Conservation (phyloP, 192 early-diverging fungal species). For the Backusella liffmaniae region DNA sequence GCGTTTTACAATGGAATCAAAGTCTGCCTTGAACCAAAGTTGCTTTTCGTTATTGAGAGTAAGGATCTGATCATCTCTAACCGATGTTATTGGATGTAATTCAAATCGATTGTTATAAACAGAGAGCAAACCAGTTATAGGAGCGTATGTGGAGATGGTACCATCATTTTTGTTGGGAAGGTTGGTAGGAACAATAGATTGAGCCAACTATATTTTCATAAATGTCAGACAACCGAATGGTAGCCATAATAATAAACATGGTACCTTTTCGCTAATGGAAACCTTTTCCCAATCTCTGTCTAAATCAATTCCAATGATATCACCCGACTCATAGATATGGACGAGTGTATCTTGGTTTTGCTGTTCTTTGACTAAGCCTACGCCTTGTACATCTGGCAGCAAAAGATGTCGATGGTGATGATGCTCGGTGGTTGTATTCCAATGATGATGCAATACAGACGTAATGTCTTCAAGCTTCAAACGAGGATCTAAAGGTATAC, state of each 20-base stretch:
- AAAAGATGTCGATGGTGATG: conserved; percentile 1
- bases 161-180: not conserved
- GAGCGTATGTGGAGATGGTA: not conserved
- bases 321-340: conserved; percentile 17
- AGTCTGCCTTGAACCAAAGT: not conserved
- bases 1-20: not conserved
- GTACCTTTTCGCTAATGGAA: conserved; percentile 29
- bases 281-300: conserved; percentile 25
- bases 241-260: not conserved
- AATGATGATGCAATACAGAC: conserved; percentile 8
- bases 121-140: conserved; percentile 14
- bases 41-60: conserved; percentile 6
- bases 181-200: not conserved
- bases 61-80: conserved; percentile 8
- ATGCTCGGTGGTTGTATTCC: not conserved
- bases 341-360: not conserved
- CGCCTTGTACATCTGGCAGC: conserved; percentile 14
- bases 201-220: not conserved
- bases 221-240: not conserved
- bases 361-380: conserved; percentile 10
- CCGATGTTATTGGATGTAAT: conserved; percentile 3
- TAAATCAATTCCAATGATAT: conserved; percentile 21
- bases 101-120: conserved; percentile 23
- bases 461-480: conserved; percentile 1
- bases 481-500: conserved; percentile 24